Base-by-base conservation (phyloP, 495 filamentous ascomycete genomes). In the Astrothelium subdiscretum region DNA sequence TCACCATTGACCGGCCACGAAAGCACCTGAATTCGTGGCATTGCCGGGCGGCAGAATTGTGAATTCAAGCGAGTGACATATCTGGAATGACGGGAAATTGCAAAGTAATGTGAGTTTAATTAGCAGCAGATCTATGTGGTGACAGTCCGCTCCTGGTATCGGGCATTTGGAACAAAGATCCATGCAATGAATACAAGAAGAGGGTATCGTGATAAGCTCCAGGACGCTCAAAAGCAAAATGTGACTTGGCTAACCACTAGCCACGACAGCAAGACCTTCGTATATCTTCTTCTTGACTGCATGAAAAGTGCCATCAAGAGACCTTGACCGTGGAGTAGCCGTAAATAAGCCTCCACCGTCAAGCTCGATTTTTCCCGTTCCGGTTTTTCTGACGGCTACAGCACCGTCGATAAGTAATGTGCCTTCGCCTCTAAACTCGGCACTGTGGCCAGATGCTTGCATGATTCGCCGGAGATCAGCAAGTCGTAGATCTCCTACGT, bases 401-500 rank as follows among this genome's bases (percentile, higher is more conserved):
- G 80, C 78, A 18, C 88, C 89, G 67, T 97, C 91, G 59, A 99
- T 85, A 26, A 99, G 76, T 67, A 97, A 76, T 1, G 88, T 95
- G 57, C 94, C 94, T 73, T 97, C 95, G 20, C 94, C 94, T 32
- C 89, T 81, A 72, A 97, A 97, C 74, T 96, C 94, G 2, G 91
- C 92, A 31, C 79, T 89, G 72, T 96, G 90, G 1, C 92, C 92
- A 24, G 86, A 81, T 20, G 80, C 79, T 61, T 89, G 85, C 84
- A 99, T 87, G 29, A 90, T 81, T 65, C 87, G 87, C 57, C 95
- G 80, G 58, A 99, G 75, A 71, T 97, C 91, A 0, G 94, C 91
- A 15, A 99, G 80, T 20, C 94, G 81, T 20, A 97, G 77, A 69
- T 99, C 94, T 61, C 94, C 94, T 26, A 97, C 95, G 70, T 97